phyloP scores from a whole-genome alignment of 805 yeast species.

The Candida wancherniae region DNA sequence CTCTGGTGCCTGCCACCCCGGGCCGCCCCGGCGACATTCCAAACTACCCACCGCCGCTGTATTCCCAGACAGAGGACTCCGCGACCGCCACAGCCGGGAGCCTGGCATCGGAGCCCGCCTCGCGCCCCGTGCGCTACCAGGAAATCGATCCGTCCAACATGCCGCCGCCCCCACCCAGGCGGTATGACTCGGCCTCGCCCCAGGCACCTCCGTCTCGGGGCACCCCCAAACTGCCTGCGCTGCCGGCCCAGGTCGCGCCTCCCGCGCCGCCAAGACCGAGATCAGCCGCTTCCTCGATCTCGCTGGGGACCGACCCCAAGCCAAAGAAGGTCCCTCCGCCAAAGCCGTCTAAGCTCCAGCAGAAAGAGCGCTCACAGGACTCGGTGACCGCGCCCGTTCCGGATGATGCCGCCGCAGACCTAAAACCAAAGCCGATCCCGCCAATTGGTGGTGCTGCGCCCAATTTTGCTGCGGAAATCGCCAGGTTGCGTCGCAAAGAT shows the following conservation, averaged over 20 bases:
- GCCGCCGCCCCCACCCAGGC: constrained; percentile 46
- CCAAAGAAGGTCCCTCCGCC: constrained; percentile 38
- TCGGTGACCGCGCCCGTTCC: background rate
- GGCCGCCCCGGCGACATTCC: background rate
- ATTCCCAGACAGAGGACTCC: constrained; percentile 3
- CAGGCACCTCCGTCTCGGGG: background rate
- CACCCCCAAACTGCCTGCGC: background rate
- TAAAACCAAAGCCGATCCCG: constrained; percentile 1
- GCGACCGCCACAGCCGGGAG: no score
- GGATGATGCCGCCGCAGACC: background rate
- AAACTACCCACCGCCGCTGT: constrained; percentile 4
- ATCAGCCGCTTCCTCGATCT: constrained; percentile 2
- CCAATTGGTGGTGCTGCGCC: constrained; percentile 14
- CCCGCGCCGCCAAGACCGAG: constrained; percentile 7
- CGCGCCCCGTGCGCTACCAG: constrained; percentile 14
- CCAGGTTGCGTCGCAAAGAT: constrained; percentile 8
- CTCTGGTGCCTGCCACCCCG: constrained; percentile 6
- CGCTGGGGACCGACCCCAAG: constrained; percentile 1
- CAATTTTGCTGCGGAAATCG: constrained; percentile 28
- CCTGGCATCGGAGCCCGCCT: constrained; percentile 1
- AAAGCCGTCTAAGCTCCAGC: constrained; percentile 31
- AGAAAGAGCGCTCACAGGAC: background rate
- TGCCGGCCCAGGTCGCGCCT: constrained; percentile 3
- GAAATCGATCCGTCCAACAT: constrained; percentile 33
- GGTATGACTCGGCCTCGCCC: constrained; percentile 1